Evolutionary conservation across 73 alveolate species (phyloP), one percentile per base, ranked within the genome.

Genomic region (Paramecium sonneborni): DNA sequence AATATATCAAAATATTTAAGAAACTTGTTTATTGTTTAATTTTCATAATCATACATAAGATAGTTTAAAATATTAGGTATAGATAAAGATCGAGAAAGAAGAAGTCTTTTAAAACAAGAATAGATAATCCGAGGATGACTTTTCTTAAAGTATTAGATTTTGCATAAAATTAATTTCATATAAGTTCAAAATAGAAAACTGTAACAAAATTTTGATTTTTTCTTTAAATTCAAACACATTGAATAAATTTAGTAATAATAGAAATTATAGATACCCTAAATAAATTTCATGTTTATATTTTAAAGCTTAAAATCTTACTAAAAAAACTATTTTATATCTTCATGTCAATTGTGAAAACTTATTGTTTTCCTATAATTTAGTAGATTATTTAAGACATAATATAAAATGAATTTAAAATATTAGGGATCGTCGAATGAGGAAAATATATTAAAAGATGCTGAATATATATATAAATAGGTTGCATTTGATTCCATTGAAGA

Each of bases 291-390:
- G 85, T 20, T 23, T 68, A 9, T 68, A 68, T 24, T 68, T 68
- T 6, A 12, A 23, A 24, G 12, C 85, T 18, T 46, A 15, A 10
- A 23, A 7, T 10, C 9, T 18, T 6, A 68, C 85, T 20, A 68
- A 68, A 68, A 68, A 68, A 68, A 68, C 85, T 23, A 68, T 68
- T 18, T 18, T 85, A 8, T 85, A 85, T 48, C 57, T 85, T 57
- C 92, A 85, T 23, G 92, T 69, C 0, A 85, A 85, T 28, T 67
- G 85, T 3, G 92, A 85, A 57, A 85, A 85, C 28, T 41, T 72
- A 14, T 30, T 37, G 9, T 44, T 43, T 18, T 72, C 85, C 0
- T 52, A 85, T 34, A 41, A 52, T 28, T 57, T 85, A 15, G 34
- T 85, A 11, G 92, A 85, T n/a, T 72, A 56, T 43, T 56, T 85